These are phyloP conservation scores for Penicillium desertorum DNA, from an alignment of 495 filamentous ascomycete species.

Conservation along the genomic window DNA sequence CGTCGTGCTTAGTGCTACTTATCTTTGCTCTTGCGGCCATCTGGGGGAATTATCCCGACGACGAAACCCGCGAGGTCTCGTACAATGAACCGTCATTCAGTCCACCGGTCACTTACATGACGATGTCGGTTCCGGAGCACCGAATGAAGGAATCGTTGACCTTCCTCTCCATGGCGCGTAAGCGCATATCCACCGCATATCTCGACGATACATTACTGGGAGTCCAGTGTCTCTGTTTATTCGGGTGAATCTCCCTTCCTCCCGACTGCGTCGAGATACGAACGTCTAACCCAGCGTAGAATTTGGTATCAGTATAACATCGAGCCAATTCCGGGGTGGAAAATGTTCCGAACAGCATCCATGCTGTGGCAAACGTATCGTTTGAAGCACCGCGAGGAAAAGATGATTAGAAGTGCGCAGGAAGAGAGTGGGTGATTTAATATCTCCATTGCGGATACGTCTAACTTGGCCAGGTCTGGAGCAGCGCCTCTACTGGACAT, in stretches of 20 bases:
- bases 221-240: slow-evolving; percentile 41
- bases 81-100: slow-evolving; percentile 20
- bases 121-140: slow-evolving; percentile 24
- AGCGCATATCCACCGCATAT: slow-evolving; percentile 35
- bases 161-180: slow-evolving; percentile 37
- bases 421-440: slow-evolving; percentile 31
- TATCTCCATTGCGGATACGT: slow-evolving; percentile 3
- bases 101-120: slow-evolving; percentile 23
- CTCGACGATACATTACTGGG: slow-evolving; percentile 35
- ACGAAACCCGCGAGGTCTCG: slow-evolving; percentile 25
- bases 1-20: slow-evolving; percentile 36
- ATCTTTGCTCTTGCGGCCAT: slow-evolving; percentile 40
- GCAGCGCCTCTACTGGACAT: slow-evolving; percentile 44
- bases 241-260: slow-evolving; percentile 27
- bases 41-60: slow-evolving; percentile 36
- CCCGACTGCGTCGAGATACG: background rate
- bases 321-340: slow-evolving; percentile 40
- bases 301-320: slow-evolving; percentile 46
- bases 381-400: slow-evolving; percentile 27
- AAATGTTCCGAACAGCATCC: slow-evolving; percentile 41
- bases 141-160: slow-evolving; percentile 28
- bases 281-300: slow-evolving; percentile 15
- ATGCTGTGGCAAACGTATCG: slow-evolving; percentile 43
- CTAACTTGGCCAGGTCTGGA: slow-evolving; percentile 28
- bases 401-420: slow-evolving; percentile 32